Percentiles rank a stretch among this genome's conserved stretches.
These are phyloP conservation scores for Boeremia exigua DNA, from an alignment of 2,329 filamentous ascomycete species.

Conservation along the genomic window DNA sequence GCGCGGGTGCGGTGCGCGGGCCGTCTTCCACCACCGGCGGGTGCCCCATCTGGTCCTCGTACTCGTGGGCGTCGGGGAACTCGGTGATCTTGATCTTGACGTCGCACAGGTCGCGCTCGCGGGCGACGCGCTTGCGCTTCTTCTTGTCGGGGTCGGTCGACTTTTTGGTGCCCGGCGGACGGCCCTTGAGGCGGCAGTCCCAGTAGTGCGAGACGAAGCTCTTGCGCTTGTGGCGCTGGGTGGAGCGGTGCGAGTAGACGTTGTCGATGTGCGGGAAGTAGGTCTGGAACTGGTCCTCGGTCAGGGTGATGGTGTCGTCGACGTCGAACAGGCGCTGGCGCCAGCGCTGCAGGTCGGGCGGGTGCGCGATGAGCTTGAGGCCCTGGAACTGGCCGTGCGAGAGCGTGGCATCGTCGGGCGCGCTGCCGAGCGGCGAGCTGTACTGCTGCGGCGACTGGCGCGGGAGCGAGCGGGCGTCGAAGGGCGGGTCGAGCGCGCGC, in stretches of 20 bases:
- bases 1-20: slow-evolving; percentile 11
- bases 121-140: slow-evolving; percentile 77
- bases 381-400: slow-evolving; percentile 61
- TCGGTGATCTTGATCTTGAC: slow-evolving; percentile 88
- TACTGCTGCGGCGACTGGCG: slow-evolving; percentile 17
- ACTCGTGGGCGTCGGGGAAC: slow-evolving; percentile 66
- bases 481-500: slow-evolving; percentile 20
- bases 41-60: slow-evolving; percentile 42
- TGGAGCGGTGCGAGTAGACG: slow-evolving; percentile 83
- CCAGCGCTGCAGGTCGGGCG: slow-evolving; percentile 73
- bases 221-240: slow-evolving; percentile 80
- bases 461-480: slow-evolving; percentile 10
- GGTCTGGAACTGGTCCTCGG: slow-evolving; percentile 78
- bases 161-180: slow-evolving; percentile 79
- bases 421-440: slow-evolving; percentile 5
- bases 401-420: slow-evolving; percentile 41
- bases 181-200: slow-evolving; percentile 82
- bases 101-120: slow-evolving; percentile 80
- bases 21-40: slow-evolving; percentile 24
- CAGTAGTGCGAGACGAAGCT: slow-evolving; percentile 85
- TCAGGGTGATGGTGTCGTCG: slow-evolving; percentile 74
- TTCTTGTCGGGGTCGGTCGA: slow-evolving; percentile 81
- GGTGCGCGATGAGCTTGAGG: slow-evolving; percentile 65
- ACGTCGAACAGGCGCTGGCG: slow-evolving; percentile 75
- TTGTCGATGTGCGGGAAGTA: slow-evolving; percentile 87